Percentiles rank a stretch among this genome's conserved stretches.
Evolutionary conservation across 106 monocot genomes (phyloP).

Genomic region (Acorus calamus): DNA sequence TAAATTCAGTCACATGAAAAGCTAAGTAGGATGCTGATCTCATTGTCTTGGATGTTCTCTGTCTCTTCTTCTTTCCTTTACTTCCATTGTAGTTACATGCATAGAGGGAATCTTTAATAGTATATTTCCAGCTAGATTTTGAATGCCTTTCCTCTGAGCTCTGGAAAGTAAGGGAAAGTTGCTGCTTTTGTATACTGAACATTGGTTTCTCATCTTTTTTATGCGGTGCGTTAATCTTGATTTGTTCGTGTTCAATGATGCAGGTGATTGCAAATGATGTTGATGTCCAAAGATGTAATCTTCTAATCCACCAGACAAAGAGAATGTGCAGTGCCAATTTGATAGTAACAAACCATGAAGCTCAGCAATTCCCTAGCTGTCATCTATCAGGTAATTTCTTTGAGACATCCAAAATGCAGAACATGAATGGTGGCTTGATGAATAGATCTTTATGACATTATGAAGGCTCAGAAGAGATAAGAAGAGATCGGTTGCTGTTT

Average conservation of each 20-base stretch:
- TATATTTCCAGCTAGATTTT: no score
- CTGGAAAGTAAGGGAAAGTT: no score
- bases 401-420: slow-evolving; percentile 4
- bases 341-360: slow-evolving; percentile 97
- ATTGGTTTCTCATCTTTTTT: neutral
- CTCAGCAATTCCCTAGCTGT: slow-evolving; percentile 81
- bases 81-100: no score
- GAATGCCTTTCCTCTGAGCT: no score
- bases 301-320: slow-evolving; percentile 97
- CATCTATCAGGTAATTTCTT: slow-evolving; percentile 15
- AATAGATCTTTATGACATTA: neutral
- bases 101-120: no score
- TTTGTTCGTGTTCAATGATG: slow-evolving; percentile 12
- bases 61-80: no score
- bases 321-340: slow-evolving; percentile 92
- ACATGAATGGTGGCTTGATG: neutral
- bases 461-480: slow-evolving; percentile 12
- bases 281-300: slow-evolving; percentile 99
- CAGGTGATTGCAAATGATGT: slow-evolving; percentile 98
- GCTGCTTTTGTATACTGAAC: no score
- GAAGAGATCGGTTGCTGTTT: slow-evolving; percentile 41
- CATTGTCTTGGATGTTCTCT: no score
- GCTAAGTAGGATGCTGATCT: no score
- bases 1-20: no score
- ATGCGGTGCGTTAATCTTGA: neutral